Evolutionary conservation across 169 alveolate genomes (phyloP).

Genomic region (Neospora caninum): DNA sequence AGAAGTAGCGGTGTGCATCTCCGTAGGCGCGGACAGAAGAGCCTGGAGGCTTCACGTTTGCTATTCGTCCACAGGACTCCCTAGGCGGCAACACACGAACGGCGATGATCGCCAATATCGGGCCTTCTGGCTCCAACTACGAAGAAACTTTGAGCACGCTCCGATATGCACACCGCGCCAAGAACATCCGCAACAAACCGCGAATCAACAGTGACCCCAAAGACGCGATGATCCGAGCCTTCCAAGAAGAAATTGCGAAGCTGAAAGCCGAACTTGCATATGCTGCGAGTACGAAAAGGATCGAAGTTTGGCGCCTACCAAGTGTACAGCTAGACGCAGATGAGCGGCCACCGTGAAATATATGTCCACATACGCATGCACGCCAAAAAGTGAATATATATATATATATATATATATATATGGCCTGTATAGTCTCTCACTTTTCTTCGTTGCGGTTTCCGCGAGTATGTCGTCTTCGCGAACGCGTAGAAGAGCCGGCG

Average conservation of each 20-base stretch:
- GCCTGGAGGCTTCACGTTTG: background rate
- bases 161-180: constrained; percentile 91
- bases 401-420: no score
- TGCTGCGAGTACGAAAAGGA: background rate
- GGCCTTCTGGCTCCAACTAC: constrained; percentile 92
- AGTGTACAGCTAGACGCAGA: no score
- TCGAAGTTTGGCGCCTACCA: background rate
- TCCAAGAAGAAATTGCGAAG: constrained; percentile 85
- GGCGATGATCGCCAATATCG: constrained; percentile 91
- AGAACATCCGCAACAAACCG: constrained; percentile 89
- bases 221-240: constrained; percentile 83
- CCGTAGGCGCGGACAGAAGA: no score
- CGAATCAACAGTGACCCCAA: constrained; percentile 92
- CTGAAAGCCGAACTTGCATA: constrained; percentile 66
- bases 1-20: no score
- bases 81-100: constrained; percentile 94
- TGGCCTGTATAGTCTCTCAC: no score
- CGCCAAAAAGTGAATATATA: no score
- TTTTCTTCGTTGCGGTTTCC: no score
- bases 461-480: no score
- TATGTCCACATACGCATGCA: no score
- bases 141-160: constrained; percentile 93
- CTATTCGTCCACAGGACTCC: constrained; percentile 79
- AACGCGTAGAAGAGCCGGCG: no score
- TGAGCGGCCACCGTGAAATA: no score